These are phyloP conservation scores for Nothophaeocryptopus gaeumannii DNA, from an alignment of 2,329 filamentous ascomycete genomes.

Conservation along the genomic window DNA sequence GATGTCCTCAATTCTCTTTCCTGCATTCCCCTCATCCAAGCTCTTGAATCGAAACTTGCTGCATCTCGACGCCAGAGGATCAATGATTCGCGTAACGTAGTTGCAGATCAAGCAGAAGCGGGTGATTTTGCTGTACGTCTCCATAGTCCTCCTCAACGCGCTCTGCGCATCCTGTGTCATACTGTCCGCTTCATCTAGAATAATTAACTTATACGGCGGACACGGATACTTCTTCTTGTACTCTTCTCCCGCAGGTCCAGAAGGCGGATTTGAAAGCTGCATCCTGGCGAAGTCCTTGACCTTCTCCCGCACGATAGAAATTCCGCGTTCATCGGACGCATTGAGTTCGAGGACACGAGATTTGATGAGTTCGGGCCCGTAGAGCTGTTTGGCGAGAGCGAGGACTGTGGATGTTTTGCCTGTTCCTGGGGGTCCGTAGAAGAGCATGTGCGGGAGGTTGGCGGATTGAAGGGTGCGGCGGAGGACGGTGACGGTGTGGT, in stretches of 20 bases:
- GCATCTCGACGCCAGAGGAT: conserved; percentile 88
- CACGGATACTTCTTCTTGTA: conserved; percentile 75
- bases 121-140: conserved; percentile 94
- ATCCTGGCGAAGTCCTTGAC: conserved; percentile 97
- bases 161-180: conserved; percentile 99
- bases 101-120: conserved; percentile 98
- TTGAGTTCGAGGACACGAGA: conserved; percentile 97
- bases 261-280: conserved; percentile 80
- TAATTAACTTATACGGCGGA: conserved; percentile 97
- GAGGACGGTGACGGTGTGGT: conserved; percentile 91
- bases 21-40: conserved; percentile 81
- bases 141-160: conserved; percentile 92
- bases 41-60: conserved; percentile 98
- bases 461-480: conserved; percentile 90
- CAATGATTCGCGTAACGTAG: conserved; percentile 97
- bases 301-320: conserved; percentile 94
- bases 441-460: conserved; percentile 99
- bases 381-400: conserved; percentile 93
- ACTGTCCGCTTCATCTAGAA: conserved; percentile 95
- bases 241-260: conserved; percentile 56
- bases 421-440: conserved; percentile 95
- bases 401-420: conserved; percentile 98
- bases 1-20: conserved; percentile 75
- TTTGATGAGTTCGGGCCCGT: conserved; percentile 89
- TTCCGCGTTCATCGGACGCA: conserved; percentile 96